phyloP scores from a whole-genome alignment of 805 yeast genomes.

The Zygoascus flipseniorum region DNA sequence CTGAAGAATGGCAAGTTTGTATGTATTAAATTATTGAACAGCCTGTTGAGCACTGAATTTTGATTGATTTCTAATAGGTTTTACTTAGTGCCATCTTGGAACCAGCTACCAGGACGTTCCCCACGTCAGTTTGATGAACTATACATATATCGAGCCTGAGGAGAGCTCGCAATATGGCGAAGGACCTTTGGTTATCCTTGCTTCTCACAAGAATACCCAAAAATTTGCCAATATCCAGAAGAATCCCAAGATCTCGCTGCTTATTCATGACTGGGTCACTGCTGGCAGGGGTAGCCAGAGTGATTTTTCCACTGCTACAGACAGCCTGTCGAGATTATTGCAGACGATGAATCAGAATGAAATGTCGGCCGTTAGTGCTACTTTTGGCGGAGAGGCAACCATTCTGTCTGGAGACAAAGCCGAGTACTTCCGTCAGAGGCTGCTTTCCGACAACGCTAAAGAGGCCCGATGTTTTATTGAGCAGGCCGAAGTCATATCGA shows the following conservation, averaged over 20 bases:
- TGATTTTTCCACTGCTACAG: constrained; percentile 30
- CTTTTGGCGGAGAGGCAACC: constrained; percentile 64
- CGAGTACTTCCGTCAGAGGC: constrained; percentile 51
- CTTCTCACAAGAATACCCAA: constrained; percentile 63
- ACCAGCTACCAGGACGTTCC: constrained; percentile 70
- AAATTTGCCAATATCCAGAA: constrained; percentile 59
- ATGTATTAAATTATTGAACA: constrained; percentile 1
- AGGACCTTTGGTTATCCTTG: constrained; percentile 53
- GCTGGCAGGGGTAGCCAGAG: constrained; percentile 26
- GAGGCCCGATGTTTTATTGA: constrained; percentile 44
- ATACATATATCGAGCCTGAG: constrained; percentile 46
- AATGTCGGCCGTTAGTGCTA: constrained; percentile 71
- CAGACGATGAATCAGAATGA: constrained; percentile 74
- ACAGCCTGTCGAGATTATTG: constrained; percentile 46
- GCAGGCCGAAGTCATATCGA: constrained; percentile 57
- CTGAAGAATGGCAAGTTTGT: constrained; percentile 10
- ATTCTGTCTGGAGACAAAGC: constrained; percentile 46
- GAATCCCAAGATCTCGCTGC: constrained; percentile 72
- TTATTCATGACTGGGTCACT: constrained; percentile 88
- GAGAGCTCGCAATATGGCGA: constrained; percentile 29
- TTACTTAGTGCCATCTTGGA: constrained; percentile 59
- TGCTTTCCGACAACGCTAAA: constrained; percentile 55
- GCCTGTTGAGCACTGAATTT: background rate
- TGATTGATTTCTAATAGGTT: background rate
- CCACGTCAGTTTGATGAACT: constrained; percentile 88